A percentile compares a stretch with the other conserved stretches of the same genome.
phyloP scores from a whole-genome alignment of 2,329 filamentous ascomycete genomes.

The Fusarium mundagurra region DNA sequence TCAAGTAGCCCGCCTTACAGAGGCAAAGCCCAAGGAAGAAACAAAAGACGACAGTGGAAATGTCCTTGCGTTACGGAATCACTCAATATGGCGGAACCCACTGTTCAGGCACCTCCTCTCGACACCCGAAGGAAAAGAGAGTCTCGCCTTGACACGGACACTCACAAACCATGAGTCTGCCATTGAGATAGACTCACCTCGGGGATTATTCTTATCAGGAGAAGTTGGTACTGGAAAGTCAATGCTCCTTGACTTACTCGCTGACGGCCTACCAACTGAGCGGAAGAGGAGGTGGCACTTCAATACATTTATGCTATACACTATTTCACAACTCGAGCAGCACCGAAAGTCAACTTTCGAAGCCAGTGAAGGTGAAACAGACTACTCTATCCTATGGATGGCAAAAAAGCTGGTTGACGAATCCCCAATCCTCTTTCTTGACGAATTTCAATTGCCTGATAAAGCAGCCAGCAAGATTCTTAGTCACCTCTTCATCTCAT shows the following conservation, averaged over 20 bases:
- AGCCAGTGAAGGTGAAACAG: constrained; percentile 35
- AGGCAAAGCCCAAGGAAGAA: constrained; percentile 41
- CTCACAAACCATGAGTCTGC: constrained; percentile 77
- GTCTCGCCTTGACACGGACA: constrained; percentile 73
- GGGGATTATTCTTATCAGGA: constrained; percentile 79
- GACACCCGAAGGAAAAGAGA: constrained; percentile 64
- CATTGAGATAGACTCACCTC: constrained; percentile 75
- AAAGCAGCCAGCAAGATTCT: constrained; percentile 81
- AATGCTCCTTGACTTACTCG: constrained; percentile 86
- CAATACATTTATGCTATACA: constrained; percentile 86
- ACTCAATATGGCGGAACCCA: constrained; percentile 67
- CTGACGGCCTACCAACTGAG: constrained; percentile 76
- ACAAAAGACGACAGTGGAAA: constrained; percentile 43
- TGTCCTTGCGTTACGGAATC: constrained; percentile 60
- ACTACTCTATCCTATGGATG: constrained; percentile 78
- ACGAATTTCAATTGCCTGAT: constrained; percentile 87
- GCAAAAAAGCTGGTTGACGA: constrained; percentile 79
- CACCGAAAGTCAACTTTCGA: constrained; percentile 58
- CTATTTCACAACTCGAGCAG: constrained; percentile 75
- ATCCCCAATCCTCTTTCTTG: constrained; percentile 80
- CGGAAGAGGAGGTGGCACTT: constrained; percentile 84
- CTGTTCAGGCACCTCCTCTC: constrained; percentile 69
- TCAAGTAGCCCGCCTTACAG: constrained; percentile 63
- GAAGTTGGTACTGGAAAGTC: constrained; percentile 87
- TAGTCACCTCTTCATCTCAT: constrained; percentile 79